Base-by-base conservation (phyloP, 345 rosid genomes). In the Euphorbia tirucalli region DNA sequence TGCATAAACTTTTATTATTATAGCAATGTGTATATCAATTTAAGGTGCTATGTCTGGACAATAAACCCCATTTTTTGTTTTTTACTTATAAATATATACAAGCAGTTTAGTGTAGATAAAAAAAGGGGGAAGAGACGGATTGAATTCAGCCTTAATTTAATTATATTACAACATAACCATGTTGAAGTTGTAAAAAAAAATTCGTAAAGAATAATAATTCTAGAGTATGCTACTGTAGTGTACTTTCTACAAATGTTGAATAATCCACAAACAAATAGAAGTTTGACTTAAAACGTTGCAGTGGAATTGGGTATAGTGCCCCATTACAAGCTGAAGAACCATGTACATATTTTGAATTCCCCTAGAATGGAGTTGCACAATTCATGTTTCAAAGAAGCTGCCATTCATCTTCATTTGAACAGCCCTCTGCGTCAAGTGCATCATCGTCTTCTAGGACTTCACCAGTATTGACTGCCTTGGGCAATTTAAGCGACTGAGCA, bases 321-420 rank as follows among this genome's bases (percentile, higher is more conserved):
- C 61, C 28, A 48, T 22, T n/a, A 28, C 49, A 74, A 50, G 22
- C 31, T 24, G 3, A 60, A 22, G 32, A 60, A 32, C 49, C 14
- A 48, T 14, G 25, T 61, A 32, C 66, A 19, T 60, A 35, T 50
- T 39, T 19, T 32, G 2, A 28, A 5, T 7, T 50, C 35, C 43
- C 11, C 11, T 4, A 65, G n/a, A 43, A n/a, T 6, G 28, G 39
- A 35, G 39, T n/a, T n/a, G 7, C 39, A 35, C 15, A 8, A 44
- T 44, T 44, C 49, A 44, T 44, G 49, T 44, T 44, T 83, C 74
- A 89, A 61, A 89, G 86, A 11, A 89, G 74, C 71, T 87, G 93
- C 93, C 93, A 89, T 11, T 85, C 93, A 73, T 87, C 93, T 77
- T 81, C 93, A 7, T 74, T 71, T 59, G 67, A 67, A 22, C 72